Evolutionary conservation across 768 basidiomycete species (phyloP), one percentile per base, ranked within the genome.

Genomic region (Piloderma croceum): DNA sequence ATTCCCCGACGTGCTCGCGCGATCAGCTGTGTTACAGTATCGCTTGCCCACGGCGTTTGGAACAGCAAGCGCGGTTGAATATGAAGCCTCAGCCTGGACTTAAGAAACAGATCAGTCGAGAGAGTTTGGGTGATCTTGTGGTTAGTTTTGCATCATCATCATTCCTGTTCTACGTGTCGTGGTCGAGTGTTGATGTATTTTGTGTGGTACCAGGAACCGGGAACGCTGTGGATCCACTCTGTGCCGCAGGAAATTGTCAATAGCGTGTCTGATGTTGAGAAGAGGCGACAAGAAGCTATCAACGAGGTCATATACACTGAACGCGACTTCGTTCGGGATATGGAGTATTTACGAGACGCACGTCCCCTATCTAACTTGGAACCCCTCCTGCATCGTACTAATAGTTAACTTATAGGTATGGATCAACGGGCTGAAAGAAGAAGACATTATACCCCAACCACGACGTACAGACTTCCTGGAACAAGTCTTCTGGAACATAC

Each of bases 401-500:
- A 17, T 15, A 35, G 36, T 21, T 42, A 37, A 29, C 46, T 19
- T 34, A 15, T 43, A 94, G 91, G 71, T 74, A 39, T 99, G 96
- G 96, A 77, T 96, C 39, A 86, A 84, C 44, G 87, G 85, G 2
- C 71, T 98, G 20, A 80, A 82, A 52, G 79, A 83, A 36, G 76
- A 53, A 27, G 74, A 89, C 44, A 76, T 91, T 58, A 83, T 98
- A 36, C 83, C 91, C 2, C 68, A 74, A 24, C 69, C 75, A 1
- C 75, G 88, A 35, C 77, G 89, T 15, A 80, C 81, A 17, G 85
- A 89, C 53, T 96, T 99, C 61, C 69, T 97, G 23, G 74, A 81
- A 20, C 93, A 96, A 56, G 92, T 98, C 33, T 98, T 99, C 64
- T 98, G 96, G 96, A 99, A 99, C 58, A 73, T 97, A 17, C 78